phyloP scores from a whole-genome alignment of 352 stramenopile species.

The Pythium aphanidermatum region DNA sequence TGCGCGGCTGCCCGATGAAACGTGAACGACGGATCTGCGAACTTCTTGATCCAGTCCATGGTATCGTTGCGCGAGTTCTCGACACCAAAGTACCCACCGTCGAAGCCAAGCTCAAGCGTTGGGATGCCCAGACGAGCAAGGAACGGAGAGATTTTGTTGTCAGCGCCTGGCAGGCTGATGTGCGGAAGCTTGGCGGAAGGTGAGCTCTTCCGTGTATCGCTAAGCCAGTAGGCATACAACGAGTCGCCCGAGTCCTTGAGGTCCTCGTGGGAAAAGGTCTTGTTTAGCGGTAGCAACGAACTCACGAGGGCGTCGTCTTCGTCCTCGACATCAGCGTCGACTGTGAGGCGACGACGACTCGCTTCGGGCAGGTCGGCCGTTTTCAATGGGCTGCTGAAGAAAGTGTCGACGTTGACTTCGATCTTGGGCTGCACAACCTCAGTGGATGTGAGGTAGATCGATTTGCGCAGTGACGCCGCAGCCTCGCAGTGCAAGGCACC shows the following conservation, averaged over 20 bases:
- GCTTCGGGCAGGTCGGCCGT: not conserved
- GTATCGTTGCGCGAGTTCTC: slow-evolving; percentile 52
- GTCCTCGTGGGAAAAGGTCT: slow-evolving; percentile 57
- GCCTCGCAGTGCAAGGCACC: slow-evolving; percentile 62
- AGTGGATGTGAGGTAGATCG: slow-evolving; percentile 65
- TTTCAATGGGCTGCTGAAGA: slow-evolving; percentile 22
- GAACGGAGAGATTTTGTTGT: slow-evolving; percentile 67
- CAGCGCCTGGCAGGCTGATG: slow-evolving; percentile 40
- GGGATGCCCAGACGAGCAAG: slow-evolving; percentile 63
- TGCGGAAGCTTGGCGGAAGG: slow-evolving; percentile 40
- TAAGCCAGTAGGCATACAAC: slow-evolving; percentile 69
- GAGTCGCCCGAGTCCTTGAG: slow-evolving; percentile 53
- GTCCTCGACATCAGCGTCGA: not conserved
- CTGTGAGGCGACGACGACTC: no score
- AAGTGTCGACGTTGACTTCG: slow-evolving; percentile 33
- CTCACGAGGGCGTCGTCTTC: slow-evolving; percentile 27
- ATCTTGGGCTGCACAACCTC: slow-evolving; percentile 61
- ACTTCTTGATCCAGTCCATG: slow-evolving; percentile 73
- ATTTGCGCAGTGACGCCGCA: slow-evolving; percentile 65
- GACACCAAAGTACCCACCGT: slow-evolving; percentile 60
- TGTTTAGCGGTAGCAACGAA: slow-evolving; percentile 52
- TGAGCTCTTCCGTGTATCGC: slow-evolving; percentile 30
- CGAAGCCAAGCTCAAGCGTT: slow-evolving; percentile 67
- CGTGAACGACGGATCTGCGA: slow-evolving; percentile 59
- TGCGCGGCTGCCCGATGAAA: slow-evolving; percentile 72